A percentile compares a stretch with the other conserved stretches of the same genome.
These are phyloP conservation scores for Podaxis sp. DNA, from an alignment of 768 basidiomycete genomes.

Conservation along the genomic window DNA sequence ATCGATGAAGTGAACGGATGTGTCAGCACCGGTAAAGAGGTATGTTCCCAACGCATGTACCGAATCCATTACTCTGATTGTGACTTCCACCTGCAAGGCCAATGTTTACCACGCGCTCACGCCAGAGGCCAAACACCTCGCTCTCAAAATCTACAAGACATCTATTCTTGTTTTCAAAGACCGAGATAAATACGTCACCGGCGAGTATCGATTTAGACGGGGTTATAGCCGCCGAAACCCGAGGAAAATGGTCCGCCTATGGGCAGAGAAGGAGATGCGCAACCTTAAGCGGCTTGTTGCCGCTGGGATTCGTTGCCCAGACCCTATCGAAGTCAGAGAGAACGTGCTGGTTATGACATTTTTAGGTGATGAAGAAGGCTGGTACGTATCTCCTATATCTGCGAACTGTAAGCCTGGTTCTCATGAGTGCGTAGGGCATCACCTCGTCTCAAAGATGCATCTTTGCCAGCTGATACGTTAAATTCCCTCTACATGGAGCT, in stretches of 20 bases:
- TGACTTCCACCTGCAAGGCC: constrained; percentile 47
- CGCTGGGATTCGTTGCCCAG: constrained; percentile 85
- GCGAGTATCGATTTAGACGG: constrained; percentile 91
- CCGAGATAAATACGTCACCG: constrained; percentile 93
- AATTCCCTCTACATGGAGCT: constrained; percentile 72
- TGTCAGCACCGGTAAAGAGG: constrained; percentile 98
- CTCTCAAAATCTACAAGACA: constrained; percentile 97
- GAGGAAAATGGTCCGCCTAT: constrained; percentile 96
- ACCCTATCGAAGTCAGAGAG: constrained; percentile 89
- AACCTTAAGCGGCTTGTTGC: constrained; percentile 81
- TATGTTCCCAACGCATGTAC: constrained; percentile 25
- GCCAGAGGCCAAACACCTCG: constrained; percentile 57
- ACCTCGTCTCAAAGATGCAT: constrained; percentile 89
- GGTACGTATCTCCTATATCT: constrained; percentile 41
- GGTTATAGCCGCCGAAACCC: constrained; percentile 86
- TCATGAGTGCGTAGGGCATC: constrained; percentile 60
- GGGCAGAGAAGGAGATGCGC: constrained; percentile 99
- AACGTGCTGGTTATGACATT: constrained; percentile 97
- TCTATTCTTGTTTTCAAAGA: constrained; percentile 98
- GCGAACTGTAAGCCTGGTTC: neutral
- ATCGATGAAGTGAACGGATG: constrained; percentile 93
- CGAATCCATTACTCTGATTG: neutral
- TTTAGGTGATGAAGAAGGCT: constrained; percentile 75
- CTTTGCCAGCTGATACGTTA: constrained; percentile 41
- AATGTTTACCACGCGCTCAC: constrained; percentile 93